Evolutionary conservation across 1,284 basidiomycete species (phyloP).

Genomic region (Takashimella tepidaria): DNA sequence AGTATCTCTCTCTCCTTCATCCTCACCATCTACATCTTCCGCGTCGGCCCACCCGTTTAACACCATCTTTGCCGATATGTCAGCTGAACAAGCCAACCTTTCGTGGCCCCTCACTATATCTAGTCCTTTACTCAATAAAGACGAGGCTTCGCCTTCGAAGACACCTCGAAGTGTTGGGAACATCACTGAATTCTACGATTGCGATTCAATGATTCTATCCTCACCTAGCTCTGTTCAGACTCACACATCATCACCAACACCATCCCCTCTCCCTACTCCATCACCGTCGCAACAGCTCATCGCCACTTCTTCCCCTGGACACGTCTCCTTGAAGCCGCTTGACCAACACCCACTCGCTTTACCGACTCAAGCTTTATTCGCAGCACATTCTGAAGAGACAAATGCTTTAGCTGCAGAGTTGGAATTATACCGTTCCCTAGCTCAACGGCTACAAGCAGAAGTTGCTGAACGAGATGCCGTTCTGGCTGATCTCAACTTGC

Average conservation of each 20-base stretch:
- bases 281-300: background rate
- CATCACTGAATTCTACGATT: constrained; percentile 33
- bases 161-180: constrained; percentile 10
- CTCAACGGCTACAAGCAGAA: constrained; percentile 25
- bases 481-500: constrained; percentile 28
- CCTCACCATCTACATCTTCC: constrained; percentile 3
- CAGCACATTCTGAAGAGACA: constrained; percentile 31
- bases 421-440: constrained; percentile 24
- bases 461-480: constrained; percentile 29
- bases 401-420: constrained; percentile 24
- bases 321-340: background rate
- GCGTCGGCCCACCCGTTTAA: constrained; percentile 12
- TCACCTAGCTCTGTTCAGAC: background rate
- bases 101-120: constrained; percentile 28
- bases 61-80: constrained; percentile 42
- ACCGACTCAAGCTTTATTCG: constrained; percentile 28
- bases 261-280: background rate
- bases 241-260: background rate
- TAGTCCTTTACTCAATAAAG: background rate
- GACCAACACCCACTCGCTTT: background rate
- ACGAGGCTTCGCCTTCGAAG: background rate
- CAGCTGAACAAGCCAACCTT: constrained; percentile 34
- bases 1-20: background rate
- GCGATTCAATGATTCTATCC: constrained; percentile 15
- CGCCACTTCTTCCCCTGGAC: constrained; percentile 4